Conservation (phyloP, 495 filamentous ascomycete species). For the Monascus purpureus region DNA sequence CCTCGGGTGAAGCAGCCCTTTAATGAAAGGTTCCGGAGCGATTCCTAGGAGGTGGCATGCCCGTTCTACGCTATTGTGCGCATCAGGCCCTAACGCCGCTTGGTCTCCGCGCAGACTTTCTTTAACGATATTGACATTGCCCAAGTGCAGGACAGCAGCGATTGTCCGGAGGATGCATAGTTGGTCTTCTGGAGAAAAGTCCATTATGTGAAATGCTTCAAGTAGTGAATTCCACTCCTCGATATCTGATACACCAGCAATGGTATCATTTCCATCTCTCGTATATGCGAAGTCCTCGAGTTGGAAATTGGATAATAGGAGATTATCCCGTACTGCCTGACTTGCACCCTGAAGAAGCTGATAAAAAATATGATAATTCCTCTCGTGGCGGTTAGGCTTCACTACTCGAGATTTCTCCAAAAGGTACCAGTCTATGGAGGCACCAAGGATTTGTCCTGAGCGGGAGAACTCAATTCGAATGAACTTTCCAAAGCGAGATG, state of each 20-base stretch:
- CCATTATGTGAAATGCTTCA: slow-evolving; percentile 92
- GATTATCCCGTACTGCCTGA: slow-evolving; percentile 51
- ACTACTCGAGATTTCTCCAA: slow-evolving; percentile 95
- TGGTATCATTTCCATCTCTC: slow-evolving; percentile 75
- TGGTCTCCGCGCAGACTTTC: slow-evolving; percentile 87
- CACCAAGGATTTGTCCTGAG: slow-evolving; percentile 83
- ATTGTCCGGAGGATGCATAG: slow-evolving; percentile 69
- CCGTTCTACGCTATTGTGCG: slow-evolving; percentile 52
- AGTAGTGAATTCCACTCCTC: slow-evolving; percentile 84
- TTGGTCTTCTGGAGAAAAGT: slow-evolving; percentile 80
- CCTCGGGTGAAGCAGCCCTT: slow-evolving; percentile 76
- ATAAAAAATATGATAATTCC: slow-evolving; percentile 98
- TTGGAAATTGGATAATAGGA: slow-evolving; percentile 56
- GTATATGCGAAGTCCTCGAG: slow-evolving; percentile 88
- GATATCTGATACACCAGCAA: slow-evolving; percentile 76
- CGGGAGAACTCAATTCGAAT: slow-evolving; percentile 93
- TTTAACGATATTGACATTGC: slow-evolving; percentile 77
- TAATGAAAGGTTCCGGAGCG: slow-evolving; percentile 65
- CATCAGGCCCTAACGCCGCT: slow-evolving; percentile 63
- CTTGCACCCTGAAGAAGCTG: slow-evolving; percentile 83
- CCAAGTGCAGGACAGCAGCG: slow-evolving; percentile 83
- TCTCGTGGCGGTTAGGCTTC: slow-evolving; percentile 67
- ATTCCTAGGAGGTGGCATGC: slow-evolving; percentile 82
- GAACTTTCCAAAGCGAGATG: slow-evolving; percentile 97
- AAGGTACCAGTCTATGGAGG: slow-evolving; percentile 97